Conservation (phyloP, 1,284 basidiomycete genomes). For the Marasmius fiardii region DNA sequence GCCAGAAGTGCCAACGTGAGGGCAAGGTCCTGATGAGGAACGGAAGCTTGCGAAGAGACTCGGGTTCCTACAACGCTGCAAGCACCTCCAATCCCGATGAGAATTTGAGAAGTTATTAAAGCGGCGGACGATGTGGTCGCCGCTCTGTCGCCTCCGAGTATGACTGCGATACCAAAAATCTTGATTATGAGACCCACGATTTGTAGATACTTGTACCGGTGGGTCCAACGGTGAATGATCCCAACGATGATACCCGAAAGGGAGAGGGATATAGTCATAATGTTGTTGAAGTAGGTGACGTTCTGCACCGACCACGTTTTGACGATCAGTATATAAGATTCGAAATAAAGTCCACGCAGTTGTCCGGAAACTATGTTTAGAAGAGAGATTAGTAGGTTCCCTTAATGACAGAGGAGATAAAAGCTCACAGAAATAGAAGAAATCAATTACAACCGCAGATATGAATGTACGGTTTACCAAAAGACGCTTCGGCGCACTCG, state of each 20-base stretch:
- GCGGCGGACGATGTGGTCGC: constrained; percentile 15
- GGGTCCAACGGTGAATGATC: constrained; percentile 11
- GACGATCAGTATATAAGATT: constrained; percentile 14
- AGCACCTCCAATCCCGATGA: constrained; percentile 21
- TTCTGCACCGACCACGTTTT: constrained; percentile 12
- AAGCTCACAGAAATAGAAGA: constrained; percentile 12
- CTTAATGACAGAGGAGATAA: neutral
- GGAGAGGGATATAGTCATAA: constrained; percentile 12
- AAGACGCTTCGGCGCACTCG: constrained; percentile 12
- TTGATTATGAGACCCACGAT: constrained; percentile 14
- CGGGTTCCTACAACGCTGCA: constrained; percentile 22
- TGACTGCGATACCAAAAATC: constrained; percentile 20
- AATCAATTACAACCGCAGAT: constrained; percentile 15
- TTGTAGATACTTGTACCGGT: constrained; percentile 15
- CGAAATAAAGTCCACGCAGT: constrained; percentile 12
- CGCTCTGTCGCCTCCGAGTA: constrained; percentile 16
- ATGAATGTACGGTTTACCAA: constrained; percentile 16
- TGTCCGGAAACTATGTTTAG: constrained; percentile 7
- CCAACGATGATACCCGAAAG: constrained; percentile 13
- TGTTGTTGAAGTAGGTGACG: constrained; percentile 17
- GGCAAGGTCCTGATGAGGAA: constrained; percentile 24
- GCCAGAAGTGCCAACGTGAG: constrained; percentile 20
- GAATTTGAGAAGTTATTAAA: constrained; percentile 21
- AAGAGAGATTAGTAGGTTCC: neutral
- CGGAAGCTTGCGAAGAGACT: constrained; percentile 23